A percentile compares a stretch with the other conserved stretches of the same genome.
Evolutionary conservation across 2,329 filamentous ascomycete species (phyloP).

Genomic region (Geosmithia flava): DNA sequence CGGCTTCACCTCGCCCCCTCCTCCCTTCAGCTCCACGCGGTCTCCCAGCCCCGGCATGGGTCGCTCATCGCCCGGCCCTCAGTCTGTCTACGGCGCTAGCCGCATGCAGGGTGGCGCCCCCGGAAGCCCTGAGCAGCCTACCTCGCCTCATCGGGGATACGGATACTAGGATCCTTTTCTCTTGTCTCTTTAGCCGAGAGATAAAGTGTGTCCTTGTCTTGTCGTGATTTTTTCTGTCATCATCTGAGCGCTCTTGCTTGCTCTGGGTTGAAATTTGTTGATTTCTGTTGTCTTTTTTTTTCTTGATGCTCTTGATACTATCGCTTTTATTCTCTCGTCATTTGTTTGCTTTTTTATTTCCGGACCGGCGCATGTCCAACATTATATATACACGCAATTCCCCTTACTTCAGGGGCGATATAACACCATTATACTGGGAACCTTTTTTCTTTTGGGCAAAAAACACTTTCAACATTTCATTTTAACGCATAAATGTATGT

Average conservation of each 20-base stretch:
- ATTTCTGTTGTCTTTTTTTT: not conserved
- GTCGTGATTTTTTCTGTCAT: not conserved
- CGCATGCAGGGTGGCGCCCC: constrained; percentile 4
- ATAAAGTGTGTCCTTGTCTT: not conserved
- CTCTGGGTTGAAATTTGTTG: not conserved
- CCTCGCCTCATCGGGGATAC: not conserved
- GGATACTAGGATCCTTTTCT: not conserved
- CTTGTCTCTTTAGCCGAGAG: not conserved
- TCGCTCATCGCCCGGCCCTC: constrained; percentile 4
- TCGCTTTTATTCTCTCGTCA: too few species aligned
- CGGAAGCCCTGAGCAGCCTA: not conserved
- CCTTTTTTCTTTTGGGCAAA: too few species aligned
- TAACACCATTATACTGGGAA: too few species aligned
- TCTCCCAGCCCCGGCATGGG: constrained; percentile 2
- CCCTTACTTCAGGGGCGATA: too few species aligned
- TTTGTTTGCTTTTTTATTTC: too few species aligned
- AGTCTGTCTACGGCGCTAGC: constrained; percentile 4
- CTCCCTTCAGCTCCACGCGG: constrained; percentile 1
- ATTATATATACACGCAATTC: too few species aligned
- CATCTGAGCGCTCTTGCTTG: not conserved
- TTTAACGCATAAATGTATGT: too few species aligned
- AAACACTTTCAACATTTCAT: too few species aligned
- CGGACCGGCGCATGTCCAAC: too few species aligned
- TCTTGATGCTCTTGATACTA: not conserved
- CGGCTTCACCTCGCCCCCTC: constrained; percentile 1